Base-by-base conservation (phyloP, 352 stramenopile genomes). In the Phytophthora europaea region DNA sequence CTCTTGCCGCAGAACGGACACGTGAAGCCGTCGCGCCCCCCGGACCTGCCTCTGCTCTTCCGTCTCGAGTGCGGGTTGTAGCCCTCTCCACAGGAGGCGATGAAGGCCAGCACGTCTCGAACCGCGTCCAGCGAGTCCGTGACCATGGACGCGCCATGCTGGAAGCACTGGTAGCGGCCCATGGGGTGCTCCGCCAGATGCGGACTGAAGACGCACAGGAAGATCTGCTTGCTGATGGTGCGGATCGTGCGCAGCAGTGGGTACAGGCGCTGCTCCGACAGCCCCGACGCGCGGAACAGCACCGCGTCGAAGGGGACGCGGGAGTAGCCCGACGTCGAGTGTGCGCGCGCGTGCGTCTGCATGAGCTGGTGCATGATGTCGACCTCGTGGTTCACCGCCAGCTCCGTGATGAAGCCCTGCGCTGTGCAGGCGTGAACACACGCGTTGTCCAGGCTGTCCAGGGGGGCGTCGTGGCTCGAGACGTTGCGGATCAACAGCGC, bases 171-270 rank as follows among this genome's bases (percentile, higher is more conserved):
- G 73, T 96, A 94, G 13, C 89, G 84, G 0, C 80, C 85, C 72
- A 88, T 82, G 6, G 89, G 84, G 63, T 94, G 58, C 65, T 94
- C 88, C 6, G 84, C 76, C 9, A 96, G 73, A 62, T 93, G 88
- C 64, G 88, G 76, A 76, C 88, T 95, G 71, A 92, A 93, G 58
- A 94, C 84, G 51, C 88, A 95, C n/a, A 96, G 65, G 55, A 96
- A 96, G 68, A 96, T 84, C 83, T 96, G 88, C 55, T 81, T 81
- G 69, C 82, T 93, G 70, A 95, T 89, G 20, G 83, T 90, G 52
- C 85, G 88, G 43, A 94, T 77, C 52, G 80, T 72, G 48, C 88
- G 85, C 45, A 96, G 57, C 28, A 94, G 60, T 7, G 83, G 59
- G 33, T 86, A 82, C 45, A 94, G 74, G 5, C 79, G 83, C 34